Evolutionary conservation across 2,329 filamentous ascomycete species (phyloP).

Genomic region (Juglanconis sp.): DNA sequence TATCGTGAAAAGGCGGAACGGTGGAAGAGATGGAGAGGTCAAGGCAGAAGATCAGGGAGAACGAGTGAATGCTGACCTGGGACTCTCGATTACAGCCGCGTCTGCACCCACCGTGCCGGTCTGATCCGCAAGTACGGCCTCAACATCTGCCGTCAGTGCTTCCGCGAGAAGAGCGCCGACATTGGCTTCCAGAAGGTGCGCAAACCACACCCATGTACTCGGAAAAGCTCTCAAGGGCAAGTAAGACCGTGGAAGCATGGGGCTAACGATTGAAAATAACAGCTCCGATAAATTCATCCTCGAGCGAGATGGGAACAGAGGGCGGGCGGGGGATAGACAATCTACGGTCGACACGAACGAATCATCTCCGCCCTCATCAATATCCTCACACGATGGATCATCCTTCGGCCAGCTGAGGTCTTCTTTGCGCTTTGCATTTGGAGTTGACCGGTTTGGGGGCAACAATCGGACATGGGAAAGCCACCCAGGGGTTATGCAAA

Average conservation of each 20-base stretch:
- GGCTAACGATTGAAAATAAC: neutral
- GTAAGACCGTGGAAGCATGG: neutral
- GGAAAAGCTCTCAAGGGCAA: neutral
- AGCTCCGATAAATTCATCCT: conserved; percentile 18
- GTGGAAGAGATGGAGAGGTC: neutral
- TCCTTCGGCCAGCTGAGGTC: conserved; percentile 14
- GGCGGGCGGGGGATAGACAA: conserved; percentile 6
- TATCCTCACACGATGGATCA: conserved; percentile 10
- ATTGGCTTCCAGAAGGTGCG: conserved; percentile 71
- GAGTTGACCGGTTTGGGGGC: conserved; percentile 19
- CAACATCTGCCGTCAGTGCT: conserved; percentile 80
- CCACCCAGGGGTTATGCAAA: conserved; percentile 6
- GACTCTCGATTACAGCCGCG: conserved; percentile 46
- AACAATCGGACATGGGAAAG: conserved; percentile 18
- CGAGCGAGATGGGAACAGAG: conserved; percentile 3
- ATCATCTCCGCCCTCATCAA: conserved; percentile 9
- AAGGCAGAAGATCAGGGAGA: conserved; percentile 22
- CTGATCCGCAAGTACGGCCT: conserved; percentile 99
- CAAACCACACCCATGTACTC: conserved; percentile 1
- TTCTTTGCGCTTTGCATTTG: conserved; percentile 17
- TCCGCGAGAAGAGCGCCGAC: conserved; percentile 70
- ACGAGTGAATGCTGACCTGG: conserved; percentile 17
- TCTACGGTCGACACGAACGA: conserved; percentile 14
- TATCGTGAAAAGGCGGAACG: conserved; percentile 1
- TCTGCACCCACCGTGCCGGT: conserved; percentile 92